Evolutionary conservation across 495 filamentous ascomycete species (phyloP).

Genomic region (Chaetomidium leptoderma): DNA sequence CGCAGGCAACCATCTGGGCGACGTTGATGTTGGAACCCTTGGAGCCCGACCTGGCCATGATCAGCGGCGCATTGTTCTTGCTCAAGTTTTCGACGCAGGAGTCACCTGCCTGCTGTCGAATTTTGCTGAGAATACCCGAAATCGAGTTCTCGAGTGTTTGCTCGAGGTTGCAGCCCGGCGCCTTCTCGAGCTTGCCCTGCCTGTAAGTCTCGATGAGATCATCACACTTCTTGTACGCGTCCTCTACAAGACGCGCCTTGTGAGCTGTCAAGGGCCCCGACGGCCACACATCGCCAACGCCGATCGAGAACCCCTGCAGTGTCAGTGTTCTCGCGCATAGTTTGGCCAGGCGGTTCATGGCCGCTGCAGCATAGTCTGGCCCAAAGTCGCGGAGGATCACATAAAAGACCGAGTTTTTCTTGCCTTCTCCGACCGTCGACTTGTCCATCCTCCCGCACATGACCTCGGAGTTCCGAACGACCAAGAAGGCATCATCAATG

Average conservation of each 20-base stretch:
- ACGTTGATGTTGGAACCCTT: conserved; percentile 97
- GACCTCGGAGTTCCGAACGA: conserved; percentile 92
- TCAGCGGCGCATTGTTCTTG: conserved; percentile 85
- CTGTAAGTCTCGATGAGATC: conserved; percentile 79
- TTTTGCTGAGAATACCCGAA: conserved; percentile 84
- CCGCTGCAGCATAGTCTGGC: conserved; percentile 77
- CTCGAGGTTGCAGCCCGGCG: conserved; percentile 83
- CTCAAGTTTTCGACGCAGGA: conserved; percentile 87
- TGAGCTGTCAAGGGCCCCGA: conserved; percentile 58
- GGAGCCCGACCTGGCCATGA: conserved; percentile 96
- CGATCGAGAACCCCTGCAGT: conserved; percentile 92
- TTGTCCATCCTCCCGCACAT: conserved; percentile 99
- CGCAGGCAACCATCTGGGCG: conserved; percentile 95
- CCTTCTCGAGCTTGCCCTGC: conserved; percentile 70
- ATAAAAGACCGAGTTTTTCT: conserved; percentile 97
- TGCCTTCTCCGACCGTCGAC: conserved; percentile 86
- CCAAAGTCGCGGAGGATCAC: conserved; percentile 93
- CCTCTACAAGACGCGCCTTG: conserved; percentile 71
- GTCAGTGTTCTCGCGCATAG: conserved; percentile 83
- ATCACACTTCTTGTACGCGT: conserved; percentile 77
- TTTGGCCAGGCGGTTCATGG: conserved; percentile 92
- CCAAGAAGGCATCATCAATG: conserved; percentile 78
- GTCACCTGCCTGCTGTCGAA: conserved; percentile 84
- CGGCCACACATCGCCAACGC: conserved; percentile 89
- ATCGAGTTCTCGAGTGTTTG: conserved; percentile 87